These are phyloP conservation scores for Mayamaea pseudoterrestris DNA, from an alignment of 108 stramenopile genomes.

Conservation along the genomic window DNA sequence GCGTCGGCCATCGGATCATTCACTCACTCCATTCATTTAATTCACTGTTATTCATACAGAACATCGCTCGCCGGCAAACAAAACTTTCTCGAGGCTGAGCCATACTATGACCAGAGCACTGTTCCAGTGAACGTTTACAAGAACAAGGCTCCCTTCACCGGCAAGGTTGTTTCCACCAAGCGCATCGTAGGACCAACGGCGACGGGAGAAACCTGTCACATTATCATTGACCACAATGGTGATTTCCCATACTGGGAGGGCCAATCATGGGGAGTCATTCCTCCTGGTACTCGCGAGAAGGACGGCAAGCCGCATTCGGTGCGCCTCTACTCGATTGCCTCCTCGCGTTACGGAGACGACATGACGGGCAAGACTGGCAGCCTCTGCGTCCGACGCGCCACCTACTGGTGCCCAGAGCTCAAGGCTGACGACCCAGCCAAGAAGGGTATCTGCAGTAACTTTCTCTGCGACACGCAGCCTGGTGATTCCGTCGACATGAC, in stretches of 20 bases:
- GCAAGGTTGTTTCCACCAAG: constrained; percentile 94
- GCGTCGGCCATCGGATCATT: too few relatives aligned
- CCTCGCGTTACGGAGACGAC: constrained; percentile 95
- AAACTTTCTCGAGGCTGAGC: constrained; percentile 94
- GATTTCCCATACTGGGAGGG: constrained; percentile 98
- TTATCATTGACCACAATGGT: constrained; percentile 96
- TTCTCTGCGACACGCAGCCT: constrained; percentile 85
- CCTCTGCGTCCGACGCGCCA: constrained; percentile 94
- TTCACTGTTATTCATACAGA: too few relatives aligned
- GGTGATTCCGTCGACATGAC: constrained; percentile 82
- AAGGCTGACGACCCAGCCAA: constrained; percentile 95
- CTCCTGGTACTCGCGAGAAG: constrained; percentile 87
- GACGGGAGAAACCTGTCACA: constrained; percentile 96
- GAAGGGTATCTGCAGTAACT: constrained; percentile 98
- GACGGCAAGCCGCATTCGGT: constrained; percentile 95
- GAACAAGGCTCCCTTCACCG: constrained; percentile 94
- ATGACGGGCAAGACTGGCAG: constrained; percentile 93
- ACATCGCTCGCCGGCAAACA: constrained; percentile 73
- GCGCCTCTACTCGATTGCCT: constrained; percentile 96
- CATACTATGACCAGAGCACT: constrained; percentile 87
- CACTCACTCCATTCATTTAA: too few relatives aligned
- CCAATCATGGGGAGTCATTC: constrained; percentile 96
- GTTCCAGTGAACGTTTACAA: constrained; percentile 92
- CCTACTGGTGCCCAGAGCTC: constrained; percentile 89
- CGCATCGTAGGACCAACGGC: constrained; percentile 95